Percentiles rank a stretch among this genome's conserved stretches.
These are phyloP conservation scores for Metschnikowia lachancei DNA, from an alignment of 805 yeast genomes.

Conservation along the genomic window DNA sequence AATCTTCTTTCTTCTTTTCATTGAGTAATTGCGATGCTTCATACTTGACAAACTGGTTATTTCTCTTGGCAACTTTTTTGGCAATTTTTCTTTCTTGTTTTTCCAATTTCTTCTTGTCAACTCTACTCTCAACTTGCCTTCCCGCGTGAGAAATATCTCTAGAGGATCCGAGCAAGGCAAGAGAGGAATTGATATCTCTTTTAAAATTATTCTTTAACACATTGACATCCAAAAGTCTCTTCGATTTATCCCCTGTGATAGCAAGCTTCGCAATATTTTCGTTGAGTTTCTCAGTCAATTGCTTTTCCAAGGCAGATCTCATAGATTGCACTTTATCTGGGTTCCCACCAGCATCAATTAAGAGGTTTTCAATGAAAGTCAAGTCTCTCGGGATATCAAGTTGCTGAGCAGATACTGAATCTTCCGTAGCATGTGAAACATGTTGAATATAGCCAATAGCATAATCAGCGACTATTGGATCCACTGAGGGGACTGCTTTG, in stretches of 20 bases:
- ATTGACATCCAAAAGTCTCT: conserved; percentile 78
- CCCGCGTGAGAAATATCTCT: conserved; percentile 90
- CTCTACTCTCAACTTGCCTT: conserved; percentile 87
- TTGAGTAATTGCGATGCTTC: conserved; percentile 90
- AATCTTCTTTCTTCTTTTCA: conserved; percentile 65
- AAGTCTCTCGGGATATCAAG: conserved; percentile 68
- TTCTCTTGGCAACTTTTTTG: conserved; percentile 90
- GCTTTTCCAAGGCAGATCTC: conserved; percentile 44
- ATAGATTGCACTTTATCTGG: conserved; percentile 51
- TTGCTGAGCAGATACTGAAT: conserved; percentile 75
- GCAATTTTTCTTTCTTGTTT: conserved; percentile 98
- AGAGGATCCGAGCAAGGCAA: conserved; percentile 73
- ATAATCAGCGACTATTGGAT: conserved; percentile 82
- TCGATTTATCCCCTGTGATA: conserved; percentile 82
- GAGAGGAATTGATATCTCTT: conserved; percentile 70
- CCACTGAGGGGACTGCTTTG: conserved; percentile 82
- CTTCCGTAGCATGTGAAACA: conserved; percentile 72
- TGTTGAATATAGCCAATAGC: conserved; percentile 89
- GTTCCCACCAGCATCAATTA: conserved; percentile 83
- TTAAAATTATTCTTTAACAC: conserved; percentile 59
- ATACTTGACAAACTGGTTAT: conserved; percentile 77
- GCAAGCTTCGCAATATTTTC: conserved; percentile 73
- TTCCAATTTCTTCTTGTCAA: conserved; percentile 93
- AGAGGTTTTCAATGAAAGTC: conserved; percentile 58
- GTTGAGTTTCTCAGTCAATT: conserved; percentile 50